phyloP scores from a whole-genome alignment of 1,284 basidiomycete genomes.

The Polyporus tsugae region DNA sequence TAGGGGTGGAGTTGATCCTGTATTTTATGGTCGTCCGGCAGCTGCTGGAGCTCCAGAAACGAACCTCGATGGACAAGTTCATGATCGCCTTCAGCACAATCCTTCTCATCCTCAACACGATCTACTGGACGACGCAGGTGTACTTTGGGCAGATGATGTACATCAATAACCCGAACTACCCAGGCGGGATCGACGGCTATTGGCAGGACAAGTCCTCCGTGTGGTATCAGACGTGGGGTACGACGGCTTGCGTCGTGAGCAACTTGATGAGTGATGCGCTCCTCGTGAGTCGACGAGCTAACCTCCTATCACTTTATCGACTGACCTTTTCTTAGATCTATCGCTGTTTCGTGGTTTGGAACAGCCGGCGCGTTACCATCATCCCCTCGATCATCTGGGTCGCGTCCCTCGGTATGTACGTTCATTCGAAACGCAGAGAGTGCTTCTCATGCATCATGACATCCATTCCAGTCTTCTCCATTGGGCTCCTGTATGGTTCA shows the following conservation, averaged over 20 bases:
- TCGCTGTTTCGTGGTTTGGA: conserved; percentile 35
- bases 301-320: too few species aligned
- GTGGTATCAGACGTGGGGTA: conserved; percentile 35
- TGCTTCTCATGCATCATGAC: background rate
- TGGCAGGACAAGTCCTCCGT: conserved; percentile 21
- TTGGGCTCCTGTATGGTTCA: conserved; percentile 31
- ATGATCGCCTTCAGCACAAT: conserved; percentile 29
- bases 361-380: conserved; percentile 22
- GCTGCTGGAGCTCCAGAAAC: conserved; percentile 18
- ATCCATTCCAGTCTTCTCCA: conserved; percentile 21
- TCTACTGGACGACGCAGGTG: conserved; percentile 28
- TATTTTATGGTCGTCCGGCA: conserved; percentile 22
- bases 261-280: conserved; percentile 35
- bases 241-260: conserved; percentile 23
- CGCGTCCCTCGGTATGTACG: conserved; percentile 26
- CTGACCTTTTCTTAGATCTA: conserved; percentile 16
- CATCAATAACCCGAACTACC: conserved; percentile 29
- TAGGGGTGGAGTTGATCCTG: conserved; percentile 30
- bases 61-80: conserved; percentile 20
- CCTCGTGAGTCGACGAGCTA: conserved; percentile 24
- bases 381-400: conserved; percentile 30
- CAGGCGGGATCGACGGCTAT: conserved; percentile 30
- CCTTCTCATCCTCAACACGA: conserved; percentile 28
- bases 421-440: background rate
- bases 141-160: conserved; percentile 35